These are phyloP conservation scores for Syzygium grande DNA, from an alignment of 345 rosid genomes.

Conservation along the genomic window DNA sequence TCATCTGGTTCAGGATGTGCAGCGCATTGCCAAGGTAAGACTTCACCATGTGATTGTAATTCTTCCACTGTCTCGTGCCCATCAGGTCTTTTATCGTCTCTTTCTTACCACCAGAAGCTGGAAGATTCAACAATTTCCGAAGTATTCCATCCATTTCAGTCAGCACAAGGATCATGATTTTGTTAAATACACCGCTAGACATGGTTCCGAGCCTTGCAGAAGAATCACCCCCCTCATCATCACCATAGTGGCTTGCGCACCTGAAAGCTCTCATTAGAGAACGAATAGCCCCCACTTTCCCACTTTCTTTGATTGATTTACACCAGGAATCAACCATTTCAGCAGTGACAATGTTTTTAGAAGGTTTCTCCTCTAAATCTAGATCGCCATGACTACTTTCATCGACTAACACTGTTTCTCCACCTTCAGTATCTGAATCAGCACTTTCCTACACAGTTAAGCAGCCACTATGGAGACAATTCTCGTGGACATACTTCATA, in stretches of 20 bases:
- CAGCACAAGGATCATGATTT: constrained; percentile 71
- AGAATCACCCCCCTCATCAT: constrained; percentile 66
- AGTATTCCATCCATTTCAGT: constrained; percentile 84
- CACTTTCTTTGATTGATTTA: constrained; percentile 39
- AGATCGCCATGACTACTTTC: constrained; percentile 16
- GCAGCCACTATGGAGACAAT: neutral
- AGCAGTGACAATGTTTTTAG: constrained; percentile 46
- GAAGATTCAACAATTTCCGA: constrained; percentile 63
- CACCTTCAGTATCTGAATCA: constrained; percentile 43
- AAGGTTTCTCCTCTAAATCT: constrained; percentile 28
- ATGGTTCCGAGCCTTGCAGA: constrained; percentile 48
- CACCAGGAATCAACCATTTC: constrained; percentile 85
- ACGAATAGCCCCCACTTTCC: constrained; percentile 59
- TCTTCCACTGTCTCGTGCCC: constrained; percentile 75
- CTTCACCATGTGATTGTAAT: constrained; percentile 73
- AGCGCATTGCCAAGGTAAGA: constrained; percentile 91
- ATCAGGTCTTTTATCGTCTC: constrained; percentile 51
- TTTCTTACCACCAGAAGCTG: constrained; percentile 75
- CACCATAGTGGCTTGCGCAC: constrained; percentile 93
- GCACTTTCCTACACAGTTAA: constrained; percentile 39
- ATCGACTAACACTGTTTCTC: constrained; percentile 22
- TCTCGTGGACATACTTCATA: neutral
- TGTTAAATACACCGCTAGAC: constrained; percentile 80
- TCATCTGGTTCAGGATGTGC: constrained; percentile 93
- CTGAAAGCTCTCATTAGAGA: constrained; percentile 84